These are phyloP conservation scores for Lablab purpureus DNA, from an alignment of 306 rosid genomes.

Conservation along the genomic window DNA sequence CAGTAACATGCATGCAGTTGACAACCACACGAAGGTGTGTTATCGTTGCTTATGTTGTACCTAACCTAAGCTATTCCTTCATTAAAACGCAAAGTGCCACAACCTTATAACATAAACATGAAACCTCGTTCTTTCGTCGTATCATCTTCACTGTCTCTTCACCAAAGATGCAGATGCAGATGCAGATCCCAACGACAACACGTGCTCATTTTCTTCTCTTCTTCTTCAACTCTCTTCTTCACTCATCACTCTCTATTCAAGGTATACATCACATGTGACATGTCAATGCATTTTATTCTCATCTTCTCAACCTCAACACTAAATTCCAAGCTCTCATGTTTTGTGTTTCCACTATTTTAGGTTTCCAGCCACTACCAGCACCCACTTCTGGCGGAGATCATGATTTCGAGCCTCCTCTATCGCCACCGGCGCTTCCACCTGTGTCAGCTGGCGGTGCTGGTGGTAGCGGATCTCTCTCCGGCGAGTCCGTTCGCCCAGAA, in stretches of 20 bases:
- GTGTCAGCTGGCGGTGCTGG: background rate
- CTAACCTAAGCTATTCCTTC: conserved; percentile 20
- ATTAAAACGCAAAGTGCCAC: conserved; percentile 41
- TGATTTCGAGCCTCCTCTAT: background rate
- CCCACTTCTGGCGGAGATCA: conserved; percentile 21
- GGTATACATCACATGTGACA: background rate
- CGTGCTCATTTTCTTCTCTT: conserved; percentile 7
- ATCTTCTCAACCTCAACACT: background rate
- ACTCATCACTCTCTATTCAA: conserved; percentile 22
- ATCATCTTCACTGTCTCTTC: background rate
- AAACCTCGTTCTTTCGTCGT: background rate
- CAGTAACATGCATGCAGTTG: conserved; percentile 1
- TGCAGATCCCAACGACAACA: conserved; percentile 22
- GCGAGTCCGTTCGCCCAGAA: background rate
- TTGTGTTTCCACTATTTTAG: background rate
- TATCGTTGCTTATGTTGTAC: conserved; percentile 33
- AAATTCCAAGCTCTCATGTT: background rate
- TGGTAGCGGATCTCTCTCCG: background rate
- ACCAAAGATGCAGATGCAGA: background rate
- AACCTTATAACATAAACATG: background rate
- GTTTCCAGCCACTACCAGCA: conserved; percentile 41
- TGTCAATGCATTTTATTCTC: background rate
- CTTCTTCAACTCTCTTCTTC: conserved; percentile 12
- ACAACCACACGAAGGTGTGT: background rate
- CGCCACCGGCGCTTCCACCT: conserved; percentile 20